These are phyloP conservation scores for Brettanomyces bruxellensis DNA, from an alignment of 805 yeast genomes.

Conservation along the genomic window DNA sequence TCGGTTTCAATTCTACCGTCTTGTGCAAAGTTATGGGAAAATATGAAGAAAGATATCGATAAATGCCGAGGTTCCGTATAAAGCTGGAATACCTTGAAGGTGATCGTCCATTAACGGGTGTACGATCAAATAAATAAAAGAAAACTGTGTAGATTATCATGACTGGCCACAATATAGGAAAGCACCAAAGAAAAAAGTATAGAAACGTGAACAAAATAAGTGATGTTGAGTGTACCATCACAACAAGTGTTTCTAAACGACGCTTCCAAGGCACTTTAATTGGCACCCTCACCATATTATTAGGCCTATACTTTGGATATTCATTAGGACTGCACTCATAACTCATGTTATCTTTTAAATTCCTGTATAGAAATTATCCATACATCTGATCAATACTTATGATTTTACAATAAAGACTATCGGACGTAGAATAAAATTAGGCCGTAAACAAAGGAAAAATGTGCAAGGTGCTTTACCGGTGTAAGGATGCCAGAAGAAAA, in stretches of 20 bases:
- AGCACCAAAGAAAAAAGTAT: constrained; percentile 48
- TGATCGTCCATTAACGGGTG: constrained; percentile 70
- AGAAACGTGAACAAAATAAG: constrained; percentile 48
- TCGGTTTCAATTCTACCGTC: constrained; percentile 62
- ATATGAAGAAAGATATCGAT: constrained; percentile 67
- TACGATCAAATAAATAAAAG: constrained; percentile 49
- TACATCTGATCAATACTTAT: too few relatives aligned
- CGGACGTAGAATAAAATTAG: too few relatives aligned
- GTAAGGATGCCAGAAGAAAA: too few relatives aligned
- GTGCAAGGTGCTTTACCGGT: too few relatives aligned
- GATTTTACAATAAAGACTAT: too few relatives aligned
- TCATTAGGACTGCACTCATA: not conserved
- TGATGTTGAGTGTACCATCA: constrained; percentile 65
- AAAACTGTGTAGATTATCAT: constrained; percentile 52
- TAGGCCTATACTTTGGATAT: constrained; percentile 14
- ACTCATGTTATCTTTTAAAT: too few relatives aligned
- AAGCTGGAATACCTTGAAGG: constrained; percentile 44
- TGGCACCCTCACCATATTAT: constrained; percentile 42
- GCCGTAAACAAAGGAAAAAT: too few relatives aligned
- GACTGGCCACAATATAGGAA: constrained; percentile 46
- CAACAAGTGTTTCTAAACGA: constrained; percentile 56
- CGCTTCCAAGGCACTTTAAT: constrained; percentile 46
- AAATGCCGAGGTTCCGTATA: constrained; percentile 48
- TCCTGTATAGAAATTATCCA: too few relatives aligned
- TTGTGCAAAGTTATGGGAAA: constrained; percentile 71